Percentiles rank a stretch among this genome's conserved stretches.
Evolutionary conservation across 2,329 filamentous ascomycete species (phyloP).

Genomic region (Xylariaceae sp.): DNA sequence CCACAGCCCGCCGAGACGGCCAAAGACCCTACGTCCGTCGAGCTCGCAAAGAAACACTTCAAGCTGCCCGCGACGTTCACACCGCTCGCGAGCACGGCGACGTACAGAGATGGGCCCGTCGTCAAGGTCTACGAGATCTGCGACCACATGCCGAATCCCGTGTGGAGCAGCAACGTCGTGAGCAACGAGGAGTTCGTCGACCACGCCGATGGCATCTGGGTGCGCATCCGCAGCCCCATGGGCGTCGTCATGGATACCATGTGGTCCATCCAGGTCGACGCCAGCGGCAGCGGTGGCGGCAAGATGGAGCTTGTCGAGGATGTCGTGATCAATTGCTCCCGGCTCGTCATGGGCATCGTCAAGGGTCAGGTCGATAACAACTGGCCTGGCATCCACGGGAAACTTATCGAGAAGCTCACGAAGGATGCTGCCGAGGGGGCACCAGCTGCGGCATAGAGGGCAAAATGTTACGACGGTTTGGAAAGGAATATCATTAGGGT

Average conservation of each 20-base stretch:
- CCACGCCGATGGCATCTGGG: constrained; percentile 46
- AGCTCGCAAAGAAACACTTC: constrained; percentile 27
- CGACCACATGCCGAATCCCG: constrained; percentile 49
- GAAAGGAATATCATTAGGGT: no score
- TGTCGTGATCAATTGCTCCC: constrained; percentile 47
- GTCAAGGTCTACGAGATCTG: constrained; percentile 45
- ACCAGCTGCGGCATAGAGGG: no score
- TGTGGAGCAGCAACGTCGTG: constrained; percentile 52
- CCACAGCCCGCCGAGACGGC: constrained; percentile 24
- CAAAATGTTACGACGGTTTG: no score
- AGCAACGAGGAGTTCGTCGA: constrained; percentile 53
- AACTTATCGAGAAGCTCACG: constrained; percentile 40
- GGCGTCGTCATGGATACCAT: constrained; percentile 50
- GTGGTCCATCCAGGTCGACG: constrained; percentile 38
- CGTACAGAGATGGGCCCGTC: constrained; percentile 8
- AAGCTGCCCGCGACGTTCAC: constrained; percentile 22
- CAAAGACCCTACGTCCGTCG: constrained; percentile 18
- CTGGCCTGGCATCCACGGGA: constrained; percentile 48
- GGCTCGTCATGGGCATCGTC: constrained; percentile 45
- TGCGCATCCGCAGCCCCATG: constrained; percentile 48
- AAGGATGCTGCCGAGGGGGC: constrained; percentile 22
- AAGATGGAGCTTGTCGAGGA: constrained; percentile 45
- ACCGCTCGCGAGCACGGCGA: constrained; percentile 14
- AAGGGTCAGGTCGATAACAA: constrained; percentile 49
- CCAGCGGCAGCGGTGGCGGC: constrained; percentile 26